Evolutionary conservation across 305 asterid species (phyloP).

Genomic region (Fraxinus nigra): DNA sequence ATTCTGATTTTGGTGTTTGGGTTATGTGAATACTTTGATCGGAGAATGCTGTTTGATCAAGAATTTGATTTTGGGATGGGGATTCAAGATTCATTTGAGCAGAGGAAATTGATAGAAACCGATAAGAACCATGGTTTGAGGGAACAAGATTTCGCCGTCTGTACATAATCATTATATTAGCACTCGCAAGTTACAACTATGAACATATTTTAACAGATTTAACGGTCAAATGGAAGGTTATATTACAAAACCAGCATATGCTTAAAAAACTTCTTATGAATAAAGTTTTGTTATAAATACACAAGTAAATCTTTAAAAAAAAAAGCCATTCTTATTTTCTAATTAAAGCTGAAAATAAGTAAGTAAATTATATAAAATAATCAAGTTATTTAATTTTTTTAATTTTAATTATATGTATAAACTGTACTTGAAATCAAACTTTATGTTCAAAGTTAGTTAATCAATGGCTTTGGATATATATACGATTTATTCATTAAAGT

Average conservation of each 20-base stretch:
- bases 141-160: conserved; percentile 18
- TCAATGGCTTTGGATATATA: neutral
- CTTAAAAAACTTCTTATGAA: neutral
- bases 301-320: neutral
- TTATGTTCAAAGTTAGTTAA: neutral
- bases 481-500: neutral
- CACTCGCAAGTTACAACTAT: neutral
- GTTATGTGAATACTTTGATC: conserved; percentile 12
- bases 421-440: neutral
- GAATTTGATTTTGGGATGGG: conserved; percentile 15
- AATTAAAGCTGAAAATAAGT: neutral
- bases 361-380: neutral
- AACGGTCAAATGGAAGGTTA: neutral
- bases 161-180: conserved; percentile 29
- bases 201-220: neutral
- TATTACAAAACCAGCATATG: neutral
- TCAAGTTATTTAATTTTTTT: neutral
- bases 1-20: conserved; percentile 19
- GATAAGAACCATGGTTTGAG: conserved; percentile 17
- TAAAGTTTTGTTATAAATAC: neutral
- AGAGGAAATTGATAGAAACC: conserved; percentile 26
- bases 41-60: conserved; percentile 1
- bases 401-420: neutral
- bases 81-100: conserved; percentile 16
- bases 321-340: neutral